phyloP scores from a whole-genome alignment of 257 asterid genomes.

The Gentiana dahurica region DNA sequence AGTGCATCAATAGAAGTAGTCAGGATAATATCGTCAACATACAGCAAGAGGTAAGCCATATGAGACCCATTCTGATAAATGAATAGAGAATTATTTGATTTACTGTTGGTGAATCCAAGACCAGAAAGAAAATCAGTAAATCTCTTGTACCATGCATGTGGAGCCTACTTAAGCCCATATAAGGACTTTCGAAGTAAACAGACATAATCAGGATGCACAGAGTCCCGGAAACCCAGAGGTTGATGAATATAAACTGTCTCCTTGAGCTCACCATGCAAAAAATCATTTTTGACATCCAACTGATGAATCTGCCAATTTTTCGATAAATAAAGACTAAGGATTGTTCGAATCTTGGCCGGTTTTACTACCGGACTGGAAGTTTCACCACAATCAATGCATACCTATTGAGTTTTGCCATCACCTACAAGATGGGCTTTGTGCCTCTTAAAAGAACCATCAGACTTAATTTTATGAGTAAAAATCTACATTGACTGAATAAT shows the following conservation, averaged over 20 bases:
- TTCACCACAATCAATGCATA: too few relatives aligned
- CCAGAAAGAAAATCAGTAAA: not conserved
- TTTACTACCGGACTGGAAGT: too few relatives aligned
- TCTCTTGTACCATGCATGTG: not conserved
- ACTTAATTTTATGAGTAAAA: too few relatives aligned
- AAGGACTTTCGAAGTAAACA: not conserved
- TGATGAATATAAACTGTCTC: not conserved
- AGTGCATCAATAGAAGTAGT: not conserved
- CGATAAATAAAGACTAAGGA: too few relatives aligned
- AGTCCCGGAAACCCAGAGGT: not conserved
- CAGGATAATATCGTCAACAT: not conserved
- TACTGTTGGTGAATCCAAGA: not conserved
- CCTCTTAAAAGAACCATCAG: too few relatives aligned
- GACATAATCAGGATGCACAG: not conserved
- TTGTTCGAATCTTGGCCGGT: too few relatives aligned
- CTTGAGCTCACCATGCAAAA: not conserved
- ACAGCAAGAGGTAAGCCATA: not conserved
- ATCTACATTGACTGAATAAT: too few relatives aligned
- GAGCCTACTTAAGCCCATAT: slow-evolving; percentile 1
- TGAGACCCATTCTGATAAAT: not conserved
- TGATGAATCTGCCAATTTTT: slow-evolving; percentile 2
- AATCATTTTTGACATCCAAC: not conserved
- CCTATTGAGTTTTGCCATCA: too few relatives aligned
- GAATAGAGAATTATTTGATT: not conserved
- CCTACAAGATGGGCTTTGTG: too few relatives aligned